phyloP scores from a whole-genome alignment of 768 basidiomycete genomes.

The Boletellus ananas region DNA sequence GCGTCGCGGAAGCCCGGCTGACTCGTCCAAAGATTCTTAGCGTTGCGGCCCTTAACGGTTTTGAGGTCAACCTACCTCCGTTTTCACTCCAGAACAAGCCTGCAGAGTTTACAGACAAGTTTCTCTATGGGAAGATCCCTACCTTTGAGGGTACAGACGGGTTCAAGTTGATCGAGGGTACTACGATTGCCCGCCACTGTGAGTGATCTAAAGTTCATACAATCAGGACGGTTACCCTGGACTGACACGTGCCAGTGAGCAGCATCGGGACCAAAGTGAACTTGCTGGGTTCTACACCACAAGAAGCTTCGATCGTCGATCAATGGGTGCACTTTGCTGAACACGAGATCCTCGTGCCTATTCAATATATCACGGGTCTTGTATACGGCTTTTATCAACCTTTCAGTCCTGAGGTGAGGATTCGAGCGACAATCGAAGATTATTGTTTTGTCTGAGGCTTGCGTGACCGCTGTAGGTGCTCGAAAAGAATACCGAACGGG shows the following conservation, averaged over 20 bases:
- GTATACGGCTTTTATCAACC: neutral
- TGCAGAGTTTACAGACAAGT: slow-evolving; percentile 8
- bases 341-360: slow-evolving; percentile 3
- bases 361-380: neutral
- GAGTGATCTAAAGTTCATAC: neutral
- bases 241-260: slow-evolving; percentile 4
- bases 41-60: slow-evolving; percentile 13
- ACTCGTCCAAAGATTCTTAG: slow-evolving; percentile 7
- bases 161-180: slow-evolving; percentile 13
- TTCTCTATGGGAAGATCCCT: slow-evolving; percentile 17
- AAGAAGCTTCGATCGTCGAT: slow-evolving; percentile 13
- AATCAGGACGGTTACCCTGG: neutral
- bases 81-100: slow-evolving; percentile 11
- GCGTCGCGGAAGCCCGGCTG: neutral
- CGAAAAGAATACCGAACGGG: neutral
- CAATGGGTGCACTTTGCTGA: slow-evolving; percentile 23
- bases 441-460: neutral
- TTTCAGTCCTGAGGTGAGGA: slow-evolving; percentile 11
- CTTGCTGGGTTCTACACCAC: slow-evolving; percentile 8
- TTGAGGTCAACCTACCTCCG: slow-evolving; percentile 11
- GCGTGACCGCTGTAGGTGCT: neutral
- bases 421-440: neutral
- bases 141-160: slow-evolving; percentile 16
- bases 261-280: slow-evolving; percentile 5
- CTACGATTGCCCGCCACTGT: slow-evolving; percentile 18